These are phyloP conservation scores for Penicillium crustosum DNA, from an alignment of 2,329 filamentous ascomycete species.

Conservation along the genomic window DNA sequence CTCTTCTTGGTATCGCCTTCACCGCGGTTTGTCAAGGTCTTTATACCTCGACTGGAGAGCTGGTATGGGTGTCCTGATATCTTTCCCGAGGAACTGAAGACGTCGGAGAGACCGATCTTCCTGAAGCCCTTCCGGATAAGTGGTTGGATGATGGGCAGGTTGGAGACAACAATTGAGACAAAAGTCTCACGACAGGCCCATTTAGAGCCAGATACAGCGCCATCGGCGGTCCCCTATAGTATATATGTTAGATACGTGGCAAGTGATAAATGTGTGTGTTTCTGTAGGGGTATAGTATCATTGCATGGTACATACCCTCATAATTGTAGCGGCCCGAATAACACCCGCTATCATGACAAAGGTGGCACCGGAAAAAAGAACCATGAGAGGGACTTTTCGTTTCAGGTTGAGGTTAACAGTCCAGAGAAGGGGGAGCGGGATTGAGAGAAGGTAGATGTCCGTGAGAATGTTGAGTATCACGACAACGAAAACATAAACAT, in stretches of 20 bases:
- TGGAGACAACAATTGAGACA: slow-evolving; percentile 43
- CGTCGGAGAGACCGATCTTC: slow-evolving; percentile 27
- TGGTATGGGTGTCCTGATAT: slow-evolving; percentile 22
- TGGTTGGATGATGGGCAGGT: slow-evolving; percentile 43
- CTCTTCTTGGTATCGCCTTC: slow-evolving; percentile 14
- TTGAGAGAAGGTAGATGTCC: slow-evolving; percentile 58
- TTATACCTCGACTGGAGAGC: slow-evolving; percentile 19
- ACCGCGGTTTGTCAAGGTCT: slow-evolving; percentile 16
- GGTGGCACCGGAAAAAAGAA: slow-evolving; percentile 55
- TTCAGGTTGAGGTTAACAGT: slow-evolving; percentile 47
- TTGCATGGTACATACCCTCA: slow-evolving; percentile 31
- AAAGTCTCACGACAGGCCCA: slow-evolving; percentile 48
- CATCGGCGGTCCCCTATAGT: slow-evolving; percentile 32
- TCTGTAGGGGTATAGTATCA: neutral
- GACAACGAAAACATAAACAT: slow-evolving; percentile 48
- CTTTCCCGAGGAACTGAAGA: slow-evolving; percentile 28
- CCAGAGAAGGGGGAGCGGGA: slow-evolving; percentile 59
- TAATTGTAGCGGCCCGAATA: slow-evolving; percentile 52
- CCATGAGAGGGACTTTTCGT: slow-evolving; percentile 52
- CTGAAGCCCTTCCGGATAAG: slow-evolving; percentile 27
- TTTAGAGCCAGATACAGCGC: slow-evolving; percentile 38
- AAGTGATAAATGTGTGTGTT: neutral
- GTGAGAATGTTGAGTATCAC: slow-evolving; percentile 55
- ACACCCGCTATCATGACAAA: slow-evolving; percentile 56
- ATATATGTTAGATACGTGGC: neutral